Evolutionary conservation across 306 rosid species (phyloP).

Genomic region (Trichosanthes truncata): DNA sequence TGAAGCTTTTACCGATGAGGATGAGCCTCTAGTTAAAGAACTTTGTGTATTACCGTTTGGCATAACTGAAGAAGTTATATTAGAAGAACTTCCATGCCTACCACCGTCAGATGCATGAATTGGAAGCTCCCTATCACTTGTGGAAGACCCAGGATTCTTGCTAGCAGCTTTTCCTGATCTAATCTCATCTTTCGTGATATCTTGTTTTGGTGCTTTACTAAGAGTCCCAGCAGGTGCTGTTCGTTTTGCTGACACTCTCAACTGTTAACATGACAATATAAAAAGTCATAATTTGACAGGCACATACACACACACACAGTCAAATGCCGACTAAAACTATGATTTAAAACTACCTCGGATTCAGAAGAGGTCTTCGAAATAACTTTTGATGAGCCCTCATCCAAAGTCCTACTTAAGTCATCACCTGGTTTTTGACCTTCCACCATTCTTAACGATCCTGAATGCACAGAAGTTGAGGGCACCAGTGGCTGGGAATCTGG

Average conservation of each 20-base stretch:
- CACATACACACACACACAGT: background rate
- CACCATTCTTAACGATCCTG: constrained; percentile 51
- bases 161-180: constrained; percentile 65
- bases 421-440: constrained; percentile 66
- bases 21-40: constrained; percentile 39
- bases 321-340: background rate
- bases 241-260: constrained; percentile 54
- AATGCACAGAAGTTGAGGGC: constrained; percentile 30
- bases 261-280: constrained; percentile 41
- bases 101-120: constrained; percentile 43
- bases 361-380: constrained; percentile 32
- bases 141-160: constrained; percentile 41
- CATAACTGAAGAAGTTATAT: constrained; percentile 34
- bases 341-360: constrained; percentile 50
- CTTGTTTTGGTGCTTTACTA: constrained; percentile 63
- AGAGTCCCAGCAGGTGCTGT: constrained; percentile 48
- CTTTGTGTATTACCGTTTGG: constrained; percentile 50
- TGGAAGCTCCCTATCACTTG: constrained; percentile 51
- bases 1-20: constrained; percentile 29
- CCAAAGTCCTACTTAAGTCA: constrained; percentile 44
- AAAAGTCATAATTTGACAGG: constrained; percentile 1
- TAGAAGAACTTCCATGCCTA: constrained; percentile 37
- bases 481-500: constrained; percentile 56
- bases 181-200: constrained; percentile 60
- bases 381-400: constrained; percentile 49